Evolutionary conservation across 768 basidiomycete species (phyloP), one percentile per base, ranked within the genome.

Genomic region (Crassisporium funariophilum): DNA sequence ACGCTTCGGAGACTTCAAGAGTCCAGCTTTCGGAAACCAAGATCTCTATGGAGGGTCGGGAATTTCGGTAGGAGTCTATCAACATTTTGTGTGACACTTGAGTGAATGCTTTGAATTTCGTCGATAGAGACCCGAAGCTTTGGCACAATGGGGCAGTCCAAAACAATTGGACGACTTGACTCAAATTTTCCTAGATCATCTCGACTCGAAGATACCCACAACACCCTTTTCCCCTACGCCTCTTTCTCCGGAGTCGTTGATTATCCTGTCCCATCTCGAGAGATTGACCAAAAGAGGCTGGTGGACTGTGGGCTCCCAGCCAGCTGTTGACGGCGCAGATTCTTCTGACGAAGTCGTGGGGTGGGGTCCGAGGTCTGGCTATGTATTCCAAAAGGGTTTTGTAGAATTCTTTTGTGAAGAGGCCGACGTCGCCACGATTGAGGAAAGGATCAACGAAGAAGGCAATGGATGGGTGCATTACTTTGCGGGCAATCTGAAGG

Each of bases 271-370:
- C 1, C 77, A 91, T 47, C 78, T 98, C 20, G 79, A 89, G 56
- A 74, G 73, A 35, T 75, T 99, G 44, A 98, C 91, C 22, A 70
- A 75, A 35, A 73, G 75, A 47, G 87, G 89, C 19, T 88, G 92
- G 84, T 99, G 95, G 95, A 98, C 97, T 4, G 88, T 99, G 15
- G 91, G 91, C 1, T 95, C 93, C 9, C 97, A 99, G 62, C 97
- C 97, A 16, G 90, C 94, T 0, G 84, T 98, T 4, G 88, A 98
- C 59, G 90, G 86, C 4, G 79, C 72, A 4, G 70, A 68, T 23
- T 93, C 91, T 2, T 80, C 79, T 11, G 88, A 98, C 64, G 72
- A 78, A 16, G 69, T 88, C 0, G 82, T 95, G 49, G 97, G 97
- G 4, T 99, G 95, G 88, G 97, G 97, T 2, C 97, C 97, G 10